A percentile compares a stretch with the other conserved stretches of the same genome.
phyloP scores from a whole-genome alignment of 768 basidiomycete species.

The Tricholoma hemisulphureum region DNA sequence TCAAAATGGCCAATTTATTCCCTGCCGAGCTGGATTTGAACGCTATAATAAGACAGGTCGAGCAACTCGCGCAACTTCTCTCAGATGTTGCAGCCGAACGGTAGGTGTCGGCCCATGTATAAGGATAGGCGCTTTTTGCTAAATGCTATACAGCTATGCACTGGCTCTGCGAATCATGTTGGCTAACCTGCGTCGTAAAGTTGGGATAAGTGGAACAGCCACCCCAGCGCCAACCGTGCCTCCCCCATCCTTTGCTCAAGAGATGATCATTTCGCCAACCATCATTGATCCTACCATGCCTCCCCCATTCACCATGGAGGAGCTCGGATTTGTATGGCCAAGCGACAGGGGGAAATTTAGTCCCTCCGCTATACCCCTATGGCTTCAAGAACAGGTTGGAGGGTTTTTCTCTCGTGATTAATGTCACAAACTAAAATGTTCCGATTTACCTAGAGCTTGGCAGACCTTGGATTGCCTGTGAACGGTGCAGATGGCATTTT shows the following conservation, averaged over 20 bases:
- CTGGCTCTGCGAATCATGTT: conserved; percentile 92
- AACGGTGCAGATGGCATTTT: conserved; percentile 93
- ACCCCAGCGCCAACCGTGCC: conserved; percentile 51
- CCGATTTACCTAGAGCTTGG: conserved; percentile 58
- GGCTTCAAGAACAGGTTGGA: conserved; percentile 88
- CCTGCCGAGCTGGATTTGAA: conserved; percentile 78
- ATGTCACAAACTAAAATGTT: background rate
- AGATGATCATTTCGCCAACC: conserved; percentile 59
- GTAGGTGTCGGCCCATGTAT: conserved; percentile 33
- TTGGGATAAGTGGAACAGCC: conserved; percentile 59
- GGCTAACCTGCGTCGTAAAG: conserved; percentile 85
- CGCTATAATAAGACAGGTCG: conserved; percentile 78
- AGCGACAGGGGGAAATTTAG: conserved; percentile 64
- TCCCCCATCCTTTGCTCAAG: conserved; percentile 51
- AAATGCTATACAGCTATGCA: conserved; percentile 61
- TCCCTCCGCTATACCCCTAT: conserved; percentile 80
- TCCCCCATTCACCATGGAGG: conserved; percentile 79
- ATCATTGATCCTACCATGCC: conserved; percentile 54
- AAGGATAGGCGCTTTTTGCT: background rate
- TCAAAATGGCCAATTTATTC: conserved; percentile 95
- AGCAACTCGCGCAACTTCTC: conserved; percentile 85
- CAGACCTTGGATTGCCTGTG: conserved; percentile 86
- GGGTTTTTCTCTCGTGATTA: background rate
- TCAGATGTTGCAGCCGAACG: conserved; percentile 94
- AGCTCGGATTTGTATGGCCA: conserved; percentile 78